phyloP scores from a whole-genome alignment of 495 filamentous ascomycete species.

The Platismatia glauca region DNA sequence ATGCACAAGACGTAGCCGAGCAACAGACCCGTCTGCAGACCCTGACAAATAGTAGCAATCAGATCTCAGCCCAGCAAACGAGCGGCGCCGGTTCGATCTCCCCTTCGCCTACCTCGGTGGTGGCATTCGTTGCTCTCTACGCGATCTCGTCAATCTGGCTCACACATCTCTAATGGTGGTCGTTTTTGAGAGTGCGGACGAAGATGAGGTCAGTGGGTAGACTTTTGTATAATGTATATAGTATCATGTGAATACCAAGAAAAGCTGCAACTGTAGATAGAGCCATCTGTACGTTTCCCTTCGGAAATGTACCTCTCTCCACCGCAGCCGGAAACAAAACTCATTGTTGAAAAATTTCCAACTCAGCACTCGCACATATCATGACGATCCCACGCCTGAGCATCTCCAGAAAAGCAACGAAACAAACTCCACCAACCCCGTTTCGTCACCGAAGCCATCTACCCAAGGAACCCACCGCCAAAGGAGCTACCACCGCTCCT shows the following conservation, averaged over 20 bases:
- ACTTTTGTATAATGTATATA: neutral
- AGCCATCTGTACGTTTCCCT: neutral
- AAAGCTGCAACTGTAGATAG: neutral
- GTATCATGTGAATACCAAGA: neutral
- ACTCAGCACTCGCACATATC: too few relatives aligned
- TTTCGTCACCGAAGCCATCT: too few relatives aligned
- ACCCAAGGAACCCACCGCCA: too few relatives aligned
- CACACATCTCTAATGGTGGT: neutral
- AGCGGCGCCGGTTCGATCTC: neutral
- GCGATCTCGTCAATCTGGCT: neutral
- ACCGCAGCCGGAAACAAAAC: too few relatives aligned
- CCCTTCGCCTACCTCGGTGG: neutral
- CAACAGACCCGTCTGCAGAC: neutral
- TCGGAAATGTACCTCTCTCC: too few relatives aligned
- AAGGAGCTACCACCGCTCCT: too few relatives aligned
- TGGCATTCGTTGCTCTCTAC: neutral
- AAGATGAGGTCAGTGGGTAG: neutral
- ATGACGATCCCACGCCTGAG: too few relatives aligned
- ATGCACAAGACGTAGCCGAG: conserved; percentile 2
- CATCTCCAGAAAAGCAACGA: too few relatives aligned
- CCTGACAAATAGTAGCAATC: neutral
- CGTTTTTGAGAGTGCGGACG: neutral
- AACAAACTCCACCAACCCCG: too few relatives aligned
- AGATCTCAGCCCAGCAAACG: neutral
- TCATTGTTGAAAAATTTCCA: too few relatives aligned